A percentile compares a stretch with the other conserved stretches of the same genome.
Conservation (phyloP, 2,329 filamentous ascomycete genomes). For the Fusarium pseudonygamai region DNA sequence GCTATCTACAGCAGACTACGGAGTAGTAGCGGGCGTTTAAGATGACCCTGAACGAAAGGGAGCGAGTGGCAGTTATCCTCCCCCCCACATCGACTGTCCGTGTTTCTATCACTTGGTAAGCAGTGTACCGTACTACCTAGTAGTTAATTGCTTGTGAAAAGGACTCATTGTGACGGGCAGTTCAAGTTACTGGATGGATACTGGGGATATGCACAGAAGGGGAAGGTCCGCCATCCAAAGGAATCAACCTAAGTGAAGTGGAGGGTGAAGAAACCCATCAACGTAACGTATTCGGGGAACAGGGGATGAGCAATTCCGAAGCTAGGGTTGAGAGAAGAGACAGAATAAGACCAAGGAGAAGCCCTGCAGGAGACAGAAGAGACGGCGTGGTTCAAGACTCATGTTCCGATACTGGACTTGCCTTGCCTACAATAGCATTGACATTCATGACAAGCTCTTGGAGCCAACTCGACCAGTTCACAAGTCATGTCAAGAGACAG, state of each 20-base stretch:
- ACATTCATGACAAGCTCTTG: neutral
- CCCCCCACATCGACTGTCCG: too few relatives aligned
- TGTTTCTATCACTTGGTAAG: neutral
- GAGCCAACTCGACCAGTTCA: neutral
- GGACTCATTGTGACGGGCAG: neutral
- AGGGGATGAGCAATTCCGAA: conserved; percentile 22
- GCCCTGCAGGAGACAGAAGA: neutral
- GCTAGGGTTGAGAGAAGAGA: conserved; percentile 14
- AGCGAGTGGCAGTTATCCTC: neutral
- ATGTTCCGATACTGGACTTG: neutral
- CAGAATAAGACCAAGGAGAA: neutral
- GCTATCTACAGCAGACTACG: neutral
- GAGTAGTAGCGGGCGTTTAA: conserved; percentile 3
- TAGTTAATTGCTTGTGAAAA: neutral
- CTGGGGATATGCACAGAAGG: conserved; percentile 29
- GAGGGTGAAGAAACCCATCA: conserved; percentile 9
- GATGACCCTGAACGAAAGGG: conserved; percentile 6
- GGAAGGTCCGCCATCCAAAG: conserved; percentile 25
- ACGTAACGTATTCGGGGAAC: conserved; percentile 22
- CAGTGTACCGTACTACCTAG: neutral
- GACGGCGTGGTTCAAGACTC: neutral
- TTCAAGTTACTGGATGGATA: neutral
- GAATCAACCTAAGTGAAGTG: conserved; percentile 6
- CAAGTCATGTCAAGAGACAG: conserved; percentile 2
- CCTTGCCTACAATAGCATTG: neutral